Evolutionary conservation across 305 asterid species (phyloP).

Genomic region (Fraxinus velutina): DNA sequence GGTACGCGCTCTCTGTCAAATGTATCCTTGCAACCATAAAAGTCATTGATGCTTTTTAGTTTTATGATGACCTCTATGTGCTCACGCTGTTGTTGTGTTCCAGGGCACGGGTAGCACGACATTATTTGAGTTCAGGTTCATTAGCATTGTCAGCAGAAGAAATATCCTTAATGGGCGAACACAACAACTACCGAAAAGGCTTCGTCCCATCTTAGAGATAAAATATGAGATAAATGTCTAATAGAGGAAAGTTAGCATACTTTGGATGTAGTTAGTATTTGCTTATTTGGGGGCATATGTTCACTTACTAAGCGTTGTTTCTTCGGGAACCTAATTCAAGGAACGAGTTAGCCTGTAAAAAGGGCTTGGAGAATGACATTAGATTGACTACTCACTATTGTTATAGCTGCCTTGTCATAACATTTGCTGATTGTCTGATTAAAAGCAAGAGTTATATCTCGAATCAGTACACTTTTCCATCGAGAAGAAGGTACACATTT

Average conservation of each 20-base stretch:
- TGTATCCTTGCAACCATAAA: constrained; percentile 10
- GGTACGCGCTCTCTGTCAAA: constrained; percentile 39
- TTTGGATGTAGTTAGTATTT: not conserved
- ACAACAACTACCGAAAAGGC: constrained; percentile 38
- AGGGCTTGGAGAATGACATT: not conserved
- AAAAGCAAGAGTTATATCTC: not conserved
- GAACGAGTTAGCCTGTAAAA: not conserved
- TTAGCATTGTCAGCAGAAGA: constrained; percentile 60
- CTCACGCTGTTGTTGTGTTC: constrained; percentile 19
- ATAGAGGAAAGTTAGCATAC: constrained; percentile 7
- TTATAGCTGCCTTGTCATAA: not conserved
- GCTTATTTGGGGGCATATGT: not conserved
- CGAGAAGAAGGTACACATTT: not conserved
- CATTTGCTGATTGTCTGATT: not conserved
- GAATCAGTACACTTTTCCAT: not conserved
- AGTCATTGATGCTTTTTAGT: not conserved
- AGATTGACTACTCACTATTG: not conserved
- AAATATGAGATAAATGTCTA: constrained; percentile 13
- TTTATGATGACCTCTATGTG: constrained; percentile 5
- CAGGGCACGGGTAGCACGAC: constrained; percentile 57
- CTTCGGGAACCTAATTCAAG: not conserved
- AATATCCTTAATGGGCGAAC: constrained; percentile 51
- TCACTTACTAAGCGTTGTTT: not conserved
- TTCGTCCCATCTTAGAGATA: constrained; percentile 21
- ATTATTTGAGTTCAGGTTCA: constrained; percentile 72